These are phyloP conservation scores for Colletotrichum sp. DNA, from an alignment of 2,329 filamentous ascomycete species.

Conservation along the genomic window DNA sequence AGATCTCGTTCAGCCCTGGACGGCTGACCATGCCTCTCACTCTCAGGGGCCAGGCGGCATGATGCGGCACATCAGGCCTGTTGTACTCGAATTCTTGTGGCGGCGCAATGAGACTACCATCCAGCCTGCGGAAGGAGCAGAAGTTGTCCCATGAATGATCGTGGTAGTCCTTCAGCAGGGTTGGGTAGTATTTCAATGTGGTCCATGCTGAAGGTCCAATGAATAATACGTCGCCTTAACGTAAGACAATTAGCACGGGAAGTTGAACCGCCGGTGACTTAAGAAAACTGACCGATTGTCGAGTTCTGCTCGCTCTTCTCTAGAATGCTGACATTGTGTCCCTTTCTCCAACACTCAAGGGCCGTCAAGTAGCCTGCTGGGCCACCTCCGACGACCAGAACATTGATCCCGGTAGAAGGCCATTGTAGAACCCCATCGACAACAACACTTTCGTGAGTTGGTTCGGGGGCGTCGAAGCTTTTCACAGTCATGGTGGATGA, in stretches of 20 bases:
- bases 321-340: background rate
- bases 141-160: background rate
- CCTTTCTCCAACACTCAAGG: conserved; percentile 1
- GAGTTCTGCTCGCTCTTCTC: background rate
- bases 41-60: background rate
- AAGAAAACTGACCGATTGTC: background rate
- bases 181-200: background rate
- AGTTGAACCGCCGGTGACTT: no score
- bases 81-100: background rate
- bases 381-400: background rate
- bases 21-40: background rate
- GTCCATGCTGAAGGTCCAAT: background rate
- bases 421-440: background rate
- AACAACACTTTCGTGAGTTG: background rate
- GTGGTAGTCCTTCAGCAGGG: background rate
- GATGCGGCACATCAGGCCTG: background rate
- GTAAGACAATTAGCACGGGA: accelerated
- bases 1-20: background rate
- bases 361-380: background rate
- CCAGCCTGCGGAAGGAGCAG: background rate
- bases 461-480: accelerated
- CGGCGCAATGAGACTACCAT: background rate
- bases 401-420: background rate
- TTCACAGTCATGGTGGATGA: background rate
- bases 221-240: background rate